A percentile compares a stretch with the other conserved stretches of the same genome.
phyloP scores from a whole-genome alignment of 2,329 filamentous ascomycete genomes.

The Neofusicoccum kwambonambiense region DNA sequence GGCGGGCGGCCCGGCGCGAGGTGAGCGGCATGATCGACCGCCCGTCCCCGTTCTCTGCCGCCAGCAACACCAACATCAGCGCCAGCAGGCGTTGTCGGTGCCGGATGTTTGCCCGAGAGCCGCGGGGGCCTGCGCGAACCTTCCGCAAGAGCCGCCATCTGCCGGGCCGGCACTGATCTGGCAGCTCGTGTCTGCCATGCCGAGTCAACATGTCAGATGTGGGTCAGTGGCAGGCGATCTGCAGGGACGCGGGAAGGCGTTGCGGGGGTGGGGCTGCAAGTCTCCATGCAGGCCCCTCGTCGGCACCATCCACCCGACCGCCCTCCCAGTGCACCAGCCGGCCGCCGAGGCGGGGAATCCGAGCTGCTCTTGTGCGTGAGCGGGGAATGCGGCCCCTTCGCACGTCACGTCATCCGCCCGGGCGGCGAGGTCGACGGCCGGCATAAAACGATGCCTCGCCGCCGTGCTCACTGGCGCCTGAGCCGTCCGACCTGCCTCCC shows the following conservation, averaged over 20 bases:
- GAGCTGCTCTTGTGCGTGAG: no score
- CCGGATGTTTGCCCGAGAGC: neutral
- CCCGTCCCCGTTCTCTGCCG: neutral
- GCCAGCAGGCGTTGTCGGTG: neutral
- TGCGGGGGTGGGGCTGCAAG: slow-evolving; percentile 1
- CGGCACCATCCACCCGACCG: neutral
- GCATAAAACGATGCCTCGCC: no score
- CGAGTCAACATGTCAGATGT: no score
- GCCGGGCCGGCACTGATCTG: neutral
- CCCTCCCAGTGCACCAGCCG: neutral
- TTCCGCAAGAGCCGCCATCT: no score
- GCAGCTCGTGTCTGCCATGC: neutral
- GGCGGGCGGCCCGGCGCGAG: no score
- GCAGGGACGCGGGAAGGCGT: neutral
- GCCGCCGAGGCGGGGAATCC: neutral
- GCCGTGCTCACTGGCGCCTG: no score
- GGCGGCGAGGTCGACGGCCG: no score
- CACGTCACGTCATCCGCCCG: no score
- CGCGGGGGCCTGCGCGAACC: neutral
- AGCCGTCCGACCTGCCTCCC: neutral
- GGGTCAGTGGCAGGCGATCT: neutral
- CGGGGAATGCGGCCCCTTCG: no score
- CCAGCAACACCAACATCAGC: neutral
- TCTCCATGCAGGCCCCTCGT: neutral
- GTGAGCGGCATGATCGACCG: neutral